Evolutionary conservation across 495 filamentous ascomycete genomes (phyloP), one percentile per base, ranked within the genome.

Genomic region (Podospora bellae-mahoneyi): DNA sequence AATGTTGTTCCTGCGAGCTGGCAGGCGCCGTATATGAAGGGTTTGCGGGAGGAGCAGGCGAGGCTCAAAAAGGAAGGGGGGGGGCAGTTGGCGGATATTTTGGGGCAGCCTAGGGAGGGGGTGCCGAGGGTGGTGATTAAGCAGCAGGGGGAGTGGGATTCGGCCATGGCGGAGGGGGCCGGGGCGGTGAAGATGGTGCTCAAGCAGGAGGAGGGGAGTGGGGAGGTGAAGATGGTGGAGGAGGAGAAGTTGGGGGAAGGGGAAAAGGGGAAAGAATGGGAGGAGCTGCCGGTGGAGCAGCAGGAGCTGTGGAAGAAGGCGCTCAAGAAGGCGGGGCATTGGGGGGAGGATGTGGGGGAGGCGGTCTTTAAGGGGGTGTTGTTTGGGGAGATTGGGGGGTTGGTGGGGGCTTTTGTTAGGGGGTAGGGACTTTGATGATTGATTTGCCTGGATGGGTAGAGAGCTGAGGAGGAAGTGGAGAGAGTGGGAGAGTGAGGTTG

Each of bases 311-410:
- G 93, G 93, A 91, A 89, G 81, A 76, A 83, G 69, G 84, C 82
- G 71, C 79, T 97, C 55, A 83, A 83, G 66, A 80, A 86, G 66
- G 88, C 91, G 3, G 92, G 92, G 4, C 83, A 92, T 64, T 94
- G 91, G 91, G 82, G 84, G 5, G 84, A 85, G 65, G 85, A 85
- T 53, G 85, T 93, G 78, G 90, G 90, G 1, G 91, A 92, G 78
- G 84, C 82, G 39, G 84, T 95, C 15, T 83, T 95, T 48, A 84
- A 88, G 75, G 88, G 90, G 6, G 83, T 97, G 6, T 76, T 96
- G 59, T 96, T 96, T 79, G 84, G 87, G 23, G 85, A 92, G 78
- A 79, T 87, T 64, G 90, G 83, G 65, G 87, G 82, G 23, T 70
- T 81, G 6, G 81, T 91, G 63, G 87, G 84, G 4, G 78, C 78